Conservation (phyloP, 2,329 filamentous ascomycete species). For the Colletotrichum scovillei region DNA sequence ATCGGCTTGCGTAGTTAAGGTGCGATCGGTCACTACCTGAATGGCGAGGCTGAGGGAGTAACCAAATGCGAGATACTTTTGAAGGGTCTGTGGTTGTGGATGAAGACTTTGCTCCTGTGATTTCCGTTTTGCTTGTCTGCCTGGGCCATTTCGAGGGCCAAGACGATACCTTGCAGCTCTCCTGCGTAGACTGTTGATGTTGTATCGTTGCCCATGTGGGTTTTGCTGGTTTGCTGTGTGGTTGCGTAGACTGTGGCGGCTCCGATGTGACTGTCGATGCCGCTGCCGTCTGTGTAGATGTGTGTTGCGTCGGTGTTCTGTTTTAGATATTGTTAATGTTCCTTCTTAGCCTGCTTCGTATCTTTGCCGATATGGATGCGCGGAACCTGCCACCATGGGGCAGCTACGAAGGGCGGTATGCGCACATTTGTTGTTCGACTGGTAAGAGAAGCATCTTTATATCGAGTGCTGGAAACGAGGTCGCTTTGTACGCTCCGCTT, state of each 20-base stretch:
- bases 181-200: not conserved
- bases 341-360: not conserved
- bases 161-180: not conserved
- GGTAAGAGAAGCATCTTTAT: not conserved
- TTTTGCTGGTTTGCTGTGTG: not conserved
- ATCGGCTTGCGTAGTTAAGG: slow-evolving; percentile 47
- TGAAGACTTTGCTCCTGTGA: slow-evolving; percentile 8
- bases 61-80: slow-evolving; percentile 46
- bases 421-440: slow-evolving; percentile 1
- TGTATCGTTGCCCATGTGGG: not conserved
- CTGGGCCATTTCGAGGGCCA: not conserved
- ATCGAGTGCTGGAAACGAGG: no score
- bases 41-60: slow-evolving; percentile 46
- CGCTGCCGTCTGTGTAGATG: slow-evolving; percentile 28
- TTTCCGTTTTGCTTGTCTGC: slow-evolving; percentile 11
- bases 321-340: not conserved
- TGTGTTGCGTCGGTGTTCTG: not conserved
- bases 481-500: no score
- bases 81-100: slow-evolving; percentile 39
- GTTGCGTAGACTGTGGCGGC: not conserved
- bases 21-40: slow-evolving; percentile 44
- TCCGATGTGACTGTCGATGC: slow-evolving; percentile 23
- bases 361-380: not conserved
- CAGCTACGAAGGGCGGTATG: not conserved
- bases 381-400: not conserved